These are phyloP conservation scores for Tremellales sp. DNA, from an alignment of 1,284 basidiomycete species.

Conservation along the genomic window DNA sequence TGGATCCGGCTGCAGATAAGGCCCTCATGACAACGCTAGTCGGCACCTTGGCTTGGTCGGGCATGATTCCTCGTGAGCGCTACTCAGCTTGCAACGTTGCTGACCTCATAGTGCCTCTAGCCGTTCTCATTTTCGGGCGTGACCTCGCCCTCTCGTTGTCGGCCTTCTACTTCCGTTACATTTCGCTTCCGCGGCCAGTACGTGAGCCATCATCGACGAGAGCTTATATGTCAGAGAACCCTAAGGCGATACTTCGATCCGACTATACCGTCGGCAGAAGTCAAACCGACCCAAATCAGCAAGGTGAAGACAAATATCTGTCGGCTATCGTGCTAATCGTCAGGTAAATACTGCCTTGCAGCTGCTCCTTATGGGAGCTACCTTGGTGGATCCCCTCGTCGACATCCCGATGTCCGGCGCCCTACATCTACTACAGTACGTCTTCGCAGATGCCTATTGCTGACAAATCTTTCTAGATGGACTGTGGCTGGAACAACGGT, in stretches of 20 bases:
- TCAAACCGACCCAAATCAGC: slow-evolving; percentile 82
- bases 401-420: slow-evolving; percentile 58
- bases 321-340: slow-evolving; percentile 20
- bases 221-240: slow-evolving; percentile 64
- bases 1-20: slow-evolving; percentile 98
- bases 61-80: slow-evolving; percentile 70
- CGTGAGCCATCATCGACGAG: slow-evolving; percentile 27
- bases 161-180: slow-evolving; percentile 92
- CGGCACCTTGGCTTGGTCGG: slow-evolving; percentile 75
- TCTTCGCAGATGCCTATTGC: slow-evolving; percentile 12
- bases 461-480: slow-evolving; percentile 57
- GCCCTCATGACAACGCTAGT: slow-evolving; percentile 91
- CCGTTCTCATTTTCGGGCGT: slow-evolving; percentile 79
- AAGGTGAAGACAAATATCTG: slow-evolving; percentile 57
- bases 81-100: neutral
- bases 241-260: slow-evolving; percentile 91
- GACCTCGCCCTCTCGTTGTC: slow-evolving; percentile 82
- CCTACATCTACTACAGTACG: slow-evolving; percentile 63
- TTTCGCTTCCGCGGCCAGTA: slow-evolving; percentile 80
- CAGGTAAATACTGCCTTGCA: slow-evolving; percentile 94
- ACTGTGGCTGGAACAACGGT: slow-evolving; percentile 83
- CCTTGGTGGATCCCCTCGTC: slow-evolving; percentile 77
- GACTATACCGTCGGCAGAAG: slow-evolving; percentile 87
- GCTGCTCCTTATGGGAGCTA: slow-evolving; percentile 79
- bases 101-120: slow-evolving; percentile 64